A percentile compares a stretch with the other conserved stretches of the same genome.
Conservation (phyloP, 192 early-diverging fungal genomes). For the Entomortierella lignicola region DNA sequence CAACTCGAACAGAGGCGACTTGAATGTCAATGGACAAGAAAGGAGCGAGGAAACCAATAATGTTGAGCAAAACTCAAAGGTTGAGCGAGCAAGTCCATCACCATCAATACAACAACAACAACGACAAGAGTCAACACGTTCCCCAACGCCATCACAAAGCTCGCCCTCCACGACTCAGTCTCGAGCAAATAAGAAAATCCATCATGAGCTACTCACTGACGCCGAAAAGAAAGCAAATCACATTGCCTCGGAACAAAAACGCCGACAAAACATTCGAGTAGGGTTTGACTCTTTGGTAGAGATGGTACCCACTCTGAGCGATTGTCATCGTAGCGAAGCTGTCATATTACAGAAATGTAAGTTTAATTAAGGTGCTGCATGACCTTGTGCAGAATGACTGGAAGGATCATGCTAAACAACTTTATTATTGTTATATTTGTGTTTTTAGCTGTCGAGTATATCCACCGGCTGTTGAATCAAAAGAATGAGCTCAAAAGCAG, state of each 20-base stretch:
- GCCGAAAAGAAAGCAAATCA: slow-evolving; percentile 94
- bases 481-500: slow-evolving; percentile 67
- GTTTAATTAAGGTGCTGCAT: background rate
- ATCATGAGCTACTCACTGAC: slow-evolving; percentile 84
- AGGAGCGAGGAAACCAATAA: background rate
- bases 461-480: slow-evolving; percentile 72
- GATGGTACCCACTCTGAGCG: slow-evolving; percentile 85
- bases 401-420: background rate
- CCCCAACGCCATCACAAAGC: background rate
- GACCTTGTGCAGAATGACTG: background rate
- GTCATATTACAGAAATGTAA: slow-evolving; percentile 85
- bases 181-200: slow-evolving; percentile 41
- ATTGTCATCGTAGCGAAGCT: slow-evolving; percentile 86
- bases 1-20: too few species aligned
- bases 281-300: slow-evolving; percentile 93
- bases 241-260: slow-evolving; percentile 94
- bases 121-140: slow-evolving; percentile 4
- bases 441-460: slow-evolving; percentile 77
- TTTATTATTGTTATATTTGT: background rate
- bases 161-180: slow-evolving; percentile 5
- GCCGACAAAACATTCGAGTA: slow-evolving; percentile 88
- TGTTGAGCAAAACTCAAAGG: background rate
- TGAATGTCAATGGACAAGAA: background rate
- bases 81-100: background rate
- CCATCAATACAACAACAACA: slow-evolving; percentile 12